Base-by-base conservation (phyloP, 1,284 basidiomycete genomes). In the Anthracocystis walkeri region DNA sequence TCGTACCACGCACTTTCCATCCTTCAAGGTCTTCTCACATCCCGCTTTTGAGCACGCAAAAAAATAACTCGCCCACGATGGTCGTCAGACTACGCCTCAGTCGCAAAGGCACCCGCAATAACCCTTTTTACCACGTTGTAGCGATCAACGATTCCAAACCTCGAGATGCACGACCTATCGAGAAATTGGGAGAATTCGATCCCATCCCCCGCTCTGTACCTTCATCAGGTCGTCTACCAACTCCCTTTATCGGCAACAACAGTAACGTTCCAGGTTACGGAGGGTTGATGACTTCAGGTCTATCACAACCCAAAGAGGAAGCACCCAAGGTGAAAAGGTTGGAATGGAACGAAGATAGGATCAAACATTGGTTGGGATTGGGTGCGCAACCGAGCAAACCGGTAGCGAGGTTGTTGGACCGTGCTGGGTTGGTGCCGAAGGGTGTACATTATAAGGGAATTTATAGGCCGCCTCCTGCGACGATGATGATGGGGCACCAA, bases 331-430 rank as follows among this genome's bases (percentile, higher is more conserved):
- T 88, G 81, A 97, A 95, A 86, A 90, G 90, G 25, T 88, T 97
- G 58, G 90, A 92, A 83, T 97, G 94, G 94, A 93, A 94, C 86
- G 91, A 92, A 46, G 90, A 93, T 73, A 90, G 95, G 84, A 94
- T 98, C 86, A 89, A 88, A 66, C 94, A 94, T 84, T 98, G 95
- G 95, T 86, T 98, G 31, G 87, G 88, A 33, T 90, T 92, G 25
- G 95, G 94, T 3, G 95, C 95, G 35, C 87, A 90, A 77, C 95
- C 95, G 0, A 92, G 90, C 51, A 90, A 90, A 78, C 89, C 91
- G 7, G 93, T 93, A 4, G 90, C 92, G 31, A 91, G 89, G 79
- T 81, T 97, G 68, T 86, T 98, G 77, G 91, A 93, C 84, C 87
- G 90, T 87, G 79, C 79, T 4, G 79, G 79, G 7, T 35, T 81